Conservation (phyloP, 176 grass and related monocot genomes). For the Coix lacrymajobi region DNA sequence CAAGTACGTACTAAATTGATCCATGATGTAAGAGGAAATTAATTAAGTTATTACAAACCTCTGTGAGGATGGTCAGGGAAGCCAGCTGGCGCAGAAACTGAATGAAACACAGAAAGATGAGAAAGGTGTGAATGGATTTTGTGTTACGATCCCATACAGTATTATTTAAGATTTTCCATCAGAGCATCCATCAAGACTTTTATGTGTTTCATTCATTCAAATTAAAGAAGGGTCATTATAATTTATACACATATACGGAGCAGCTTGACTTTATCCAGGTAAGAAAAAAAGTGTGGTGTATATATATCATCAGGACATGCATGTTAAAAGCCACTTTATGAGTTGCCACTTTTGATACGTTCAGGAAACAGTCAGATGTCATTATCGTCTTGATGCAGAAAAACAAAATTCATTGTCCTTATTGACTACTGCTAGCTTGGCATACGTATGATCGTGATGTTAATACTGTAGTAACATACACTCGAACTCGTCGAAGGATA, state of each 20-base stretch:
- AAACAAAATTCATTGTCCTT: no score
- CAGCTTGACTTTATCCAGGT: not conserved
- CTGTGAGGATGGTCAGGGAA: slow-evolving; percentile 81
- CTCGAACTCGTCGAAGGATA: slow-evolving; percentile 67
- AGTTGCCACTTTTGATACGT: not conserved
- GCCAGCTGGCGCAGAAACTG: slow-evolving; percentile 70
- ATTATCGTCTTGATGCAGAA: not conserved
- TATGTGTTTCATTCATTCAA: not conserved
- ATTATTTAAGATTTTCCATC: not conserved
- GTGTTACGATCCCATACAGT: not conserved
- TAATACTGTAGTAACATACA: slow-evolving; percentile 11
- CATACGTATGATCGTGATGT: not conserved
- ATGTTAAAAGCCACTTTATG: not conserved
- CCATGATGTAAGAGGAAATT: no score
- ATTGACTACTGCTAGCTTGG: not conserved
- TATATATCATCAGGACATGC: not conserved
- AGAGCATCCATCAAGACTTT: not conserved
- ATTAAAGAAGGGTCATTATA: not conserved
- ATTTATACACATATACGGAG: not conserved
- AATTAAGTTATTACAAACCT: slow-evolving; percentile 30
- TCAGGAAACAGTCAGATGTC: not conserved
- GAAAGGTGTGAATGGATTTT: not conserved
- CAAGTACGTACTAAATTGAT: not conserved
- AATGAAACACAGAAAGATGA: not conserved
- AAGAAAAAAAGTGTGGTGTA: not conserved